phyloP scores from a whole-genome alignment of 306 rosid species.

The Alnus glutinosa region DNA sequence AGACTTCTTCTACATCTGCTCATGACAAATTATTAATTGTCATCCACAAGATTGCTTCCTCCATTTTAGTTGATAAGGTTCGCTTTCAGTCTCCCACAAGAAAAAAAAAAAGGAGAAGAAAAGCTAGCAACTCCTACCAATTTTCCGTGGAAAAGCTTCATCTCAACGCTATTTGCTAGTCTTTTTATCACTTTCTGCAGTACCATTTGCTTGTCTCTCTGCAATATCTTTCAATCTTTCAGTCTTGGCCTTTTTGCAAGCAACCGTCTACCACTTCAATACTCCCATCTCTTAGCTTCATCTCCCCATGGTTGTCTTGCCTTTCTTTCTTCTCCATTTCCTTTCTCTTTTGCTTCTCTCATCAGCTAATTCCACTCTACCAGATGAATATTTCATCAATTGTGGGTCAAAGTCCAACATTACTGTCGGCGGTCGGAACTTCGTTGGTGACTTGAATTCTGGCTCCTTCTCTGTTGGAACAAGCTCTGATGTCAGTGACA shows the following conservation, averaged over 20 bases:
- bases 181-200: no score
- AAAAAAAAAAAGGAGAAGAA: neutral
- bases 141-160: constrained; percentile 14
- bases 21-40: no score
- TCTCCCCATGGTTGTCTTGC: neutral
- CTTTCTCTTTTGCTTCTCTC: constrained; percentile 32
- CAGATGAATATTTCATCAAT: constrained; percentile 36
- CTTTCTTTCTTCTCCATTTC: constrained; percentile 15
- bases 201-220: no score
- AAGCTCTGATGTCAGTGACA: neutral
- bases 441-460: constrained; percentile 18
- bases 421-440: neutral
- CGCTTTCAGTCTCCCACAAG: no score
- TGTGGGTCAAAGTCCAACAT: constrained; percentile 36
- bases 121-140: neutral
- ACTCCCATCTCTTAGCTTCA: neutral
- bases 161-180: no score
- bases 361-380: constrained; percentile 8
- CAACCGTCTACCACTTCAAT: no score
- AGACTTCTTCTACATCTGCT: no score
- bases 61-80: no score
- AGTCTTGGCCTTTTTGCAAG: no score
- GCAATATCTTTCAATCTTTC: no score
- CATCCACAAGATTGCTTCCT: no score
- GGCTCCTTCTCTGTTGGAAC: neutral